Evolutionary conservation across 768 basidiomycete species (phyloP), one percentile per base, ranked within the genome.

Genomic region (Russula virescens): DNA sequence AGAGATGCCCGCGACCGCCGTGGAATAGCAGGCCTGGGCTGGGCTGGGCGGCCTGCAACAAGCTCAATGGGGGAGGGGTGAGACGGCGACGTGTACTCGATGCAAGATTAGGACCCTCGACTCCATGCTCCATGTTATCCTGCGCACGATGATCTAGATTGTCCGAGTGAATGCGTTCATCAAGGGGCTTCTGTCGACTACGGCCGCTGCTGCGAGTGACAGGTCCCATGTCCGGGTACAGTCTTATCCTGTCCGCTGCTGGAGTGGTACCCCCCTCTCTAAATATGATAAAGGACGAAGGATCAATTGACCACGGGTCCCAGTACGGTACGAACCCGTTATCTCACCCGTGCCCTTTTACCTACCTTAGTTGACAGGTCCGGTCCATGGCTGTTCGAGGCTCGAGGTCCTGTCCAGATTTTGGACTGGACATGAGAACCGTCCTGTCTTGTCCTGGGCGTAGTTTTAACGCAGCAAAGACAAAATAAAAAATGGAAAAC

Each of bases 81-180:
- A 48, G 38, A 9, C 38, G 38, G 38, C 35, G 38, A 54, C 47
- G 38, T 42, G 49, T 42, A n/a, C 38, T 11, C 34, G 34, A 35
- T 21, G 26, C 11, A 3, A 51, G 14, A 46, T 31, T 28, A 42
- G 19, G 35, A n/a, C 40, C 11, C 38, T 49, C 13, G n/a, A 14
- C 18, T 25, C 35, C 48, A 10, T 25, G 35, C 40, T 47, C 35
- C 49, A 21, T 23, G 26, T 16, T 31, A 26, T n/a, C 10, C 26
- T 34, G 56, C n/a, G 56, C 62, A 35, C 62, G 38, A 31, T 10
- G 51, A 63, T 57, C 55, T 35, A 23, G 45, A 52, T 10, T 4
- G 48, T 43, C n/a, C 25, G 31, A 43, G 31, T 43, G 48, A 26
- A 34, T 51, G 23, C 31, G 50, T 34, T 40, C 3, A 18, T 9